Evolutionary conservation across 352 stramenopile species (phyloP).

Genomic region (Phytophthora crassamura): DNA sequence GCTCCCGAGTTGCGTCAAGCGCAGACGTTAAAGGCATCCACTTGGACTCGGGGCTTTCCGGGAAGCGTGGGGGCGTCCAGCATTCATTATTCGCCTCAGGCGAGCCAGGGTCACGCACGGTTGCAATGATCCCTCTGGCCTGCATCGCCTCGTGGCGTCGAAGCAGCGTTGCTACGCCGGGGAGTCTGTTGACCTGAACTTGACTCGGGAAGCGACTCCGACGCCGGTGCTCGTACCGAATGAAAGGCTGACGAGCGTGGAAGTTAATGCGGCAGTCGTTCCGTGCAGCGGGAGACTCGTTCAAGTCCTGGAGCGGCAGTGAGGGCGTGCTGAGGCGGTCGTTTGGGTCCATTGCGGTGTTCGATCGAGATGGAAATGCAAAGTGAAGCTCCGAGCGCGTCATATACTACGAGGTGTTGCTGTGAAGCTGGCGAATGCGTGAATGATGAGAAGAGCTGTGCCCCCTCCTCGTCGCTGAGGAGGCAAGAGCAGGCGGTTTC

Average conservation of each 20-base stretch:
- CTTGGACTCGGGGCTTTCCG: slow-evolving; percentile 1
- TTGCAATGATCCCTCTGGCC: neutral
- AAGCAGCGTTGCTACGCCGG: slow-evolving; percentile 33
- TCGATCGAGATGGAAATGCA: slow-evolving; percentile 11
- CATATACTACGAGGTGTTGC: slow-evolving; percentile 3
- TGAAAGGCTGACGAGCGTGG: slow-evolving; percentile 22
- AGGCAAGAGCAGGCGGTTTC: slow-evolving; percentile 28
- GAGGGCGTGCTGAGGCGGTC: neutral
- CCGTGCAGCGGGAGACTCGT: slow-evolving; percentile 10
- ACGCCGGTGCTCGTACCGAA: slow-evolving; percentile 17
- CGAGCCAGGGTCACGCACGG: neutral
- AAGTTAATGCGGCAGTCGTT: slow-evolving; percentile 21
- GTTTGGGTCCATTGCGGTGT: slow-evolving; percentile 29
- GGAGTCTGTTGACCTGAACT: slow-evolving; percentile 25
- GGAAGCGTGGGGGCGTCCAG: slow-evolving; percentile 28
- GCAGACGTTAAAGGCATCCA: slow-evolving; percentile 15
- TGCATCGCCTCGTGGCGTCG: slow-evolving; percentile 24
- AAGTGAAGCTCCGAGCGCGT: slow-evolving; percentile 3
- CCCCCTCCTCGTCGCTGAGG: slow-evolving; percentile 3
- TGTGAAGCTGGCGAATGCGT: slow-evolving; percentile 19
- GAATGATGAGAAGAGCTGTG: slow-evolving; percentile 32
- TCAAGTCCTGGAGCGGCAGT: neutral
- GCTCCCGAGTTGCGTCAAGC: neutral
- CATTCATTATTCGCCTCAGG: slow-evolving; percentile 14
- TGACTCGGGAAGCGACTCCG: slow-evolving; percentile 14